phyloP scores from a whole-genome alignment of 352 stramenopile genomes.

The Globisporangium echinulatum region DNA sequence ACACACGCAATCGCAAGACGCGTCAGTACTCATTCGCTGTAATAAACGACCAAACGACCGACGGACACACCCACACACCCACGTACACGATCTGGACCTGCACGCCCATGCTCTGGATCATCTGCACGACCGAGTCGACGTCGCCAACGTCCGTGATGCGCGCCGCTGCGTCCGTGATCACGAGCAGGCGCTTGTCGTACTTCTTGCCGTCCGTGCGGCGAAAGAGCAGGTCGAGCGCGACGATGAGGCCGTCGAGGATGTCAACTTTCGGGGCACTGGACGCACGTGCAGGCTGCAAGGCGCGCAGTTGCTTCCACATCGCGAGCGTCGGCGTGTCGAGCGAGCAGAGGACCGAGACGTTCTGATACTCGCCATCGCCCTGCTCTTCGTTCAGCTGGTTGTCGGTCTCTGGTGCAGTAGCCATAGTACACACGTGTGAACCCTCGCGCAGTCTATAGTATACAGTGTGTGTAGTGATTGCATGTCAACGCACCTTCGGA shows the following conservation, averaged over 20 bases:
- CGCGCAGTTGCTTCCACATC: constrained; percentile 51
- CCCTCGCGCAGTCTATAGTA: too few species aligned
- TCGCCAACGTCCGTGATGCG: constrained; percentile 57
- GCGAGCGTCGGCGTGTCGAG: constrained; percentile 57
- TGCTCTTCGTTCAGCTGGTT: constrained; percentile 79
- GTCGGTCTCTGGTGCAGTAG: constrained; percentile 39
- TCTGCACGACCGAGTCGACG: constrained; percentile 60
- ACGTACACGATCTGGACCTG: constrained; percentile 77
- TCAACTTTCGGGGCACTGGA: constrained; percentile 38
- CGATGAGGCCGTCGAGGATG: constrained; percentile 74
- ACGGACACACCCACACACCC: neutral
- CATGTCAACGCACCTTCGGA: constrained; percentile 26
- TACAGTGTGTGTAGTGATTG: too few species aligned
- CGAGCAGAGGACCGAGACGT: constrained; percentile 52
- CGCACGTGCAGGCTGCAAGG: constrained; percentile 20
- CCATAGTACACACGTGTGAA: neutral
- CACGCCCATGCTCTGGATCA: constrained; percentile 76
- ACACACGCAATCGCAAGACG: too few species aligned
- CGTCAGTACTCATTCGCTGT: too few species aligned
- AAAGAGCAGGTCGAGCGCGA: constrained; percentile 74
- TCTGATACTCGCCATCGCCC: constrained; percentile 42
- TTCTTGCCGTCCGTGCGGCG: constrained; percentile 72
- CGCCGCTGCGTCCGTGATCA: constrained; percentile 68
- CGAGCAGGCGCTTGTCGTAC: constrained; percentile 65
- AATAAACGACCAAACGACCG: neutral